Conservation (phyloP, 495 filamentous ascomycete species). For the Choiromyces venosus region DNA sequence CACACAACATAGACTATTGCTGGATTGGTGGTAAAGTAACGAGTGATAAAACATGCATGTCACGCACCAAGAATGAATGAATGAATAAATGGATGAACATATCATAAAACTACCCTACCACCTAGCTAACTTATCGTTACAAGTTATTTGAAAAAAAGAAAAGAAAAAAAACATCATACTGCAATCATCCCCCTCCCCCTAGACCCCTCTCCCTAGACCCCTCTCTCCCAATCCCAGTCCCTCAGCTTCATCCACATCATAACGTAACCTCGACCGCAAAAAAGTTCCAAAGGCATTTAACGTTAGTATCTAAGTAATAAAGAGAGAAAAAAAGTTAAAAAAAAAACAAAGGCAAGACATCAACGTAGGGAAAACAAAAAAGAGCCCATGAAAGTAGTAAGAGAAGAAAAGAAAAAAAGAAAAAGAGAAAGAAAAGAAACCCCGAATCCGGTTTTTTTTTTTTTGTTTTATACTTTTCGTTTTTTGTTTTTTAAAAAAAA, state of each 20-base stretch:
- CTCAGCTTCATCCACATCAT: slow-evolving; percentile 19
- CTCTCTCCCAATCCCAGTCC: too few species aligned
- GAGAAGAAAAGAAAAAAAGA: slow-evolving; percentile 18
- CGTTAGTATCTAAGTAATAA: too few species aligned
- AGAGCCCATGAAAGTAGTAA: slow-evolving; percentile 13
- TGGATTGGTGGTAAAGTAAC: background rate
- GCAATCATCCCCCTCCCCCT: too few species aligned
- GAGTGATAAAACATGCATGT: slow-evolving; percentile 16
- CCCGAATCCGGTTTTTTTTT: slow-evolving; percentile 24
- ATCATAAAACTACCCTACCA: background rate
- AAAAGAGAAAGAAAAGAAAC: slow-evolving; percentile 23
- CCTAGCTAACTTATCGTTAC: background rate
- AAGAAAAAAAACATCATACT: too few species aligned
- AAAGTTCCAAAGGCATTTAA: too few species aligned
- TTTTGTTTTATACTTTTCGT: slow-evolving; percentile 16
- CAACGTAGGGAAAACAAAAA: background rate
- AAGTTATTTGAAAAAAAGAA: too few species aligned
- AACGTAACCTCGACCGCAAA: too few species aligned
- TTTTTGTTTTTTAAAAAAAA: slow-evolving; percentile 21
- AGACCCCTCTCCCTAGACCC: too few species aligned
- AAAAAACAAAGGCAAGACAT: slow-evolving; percentile 4
- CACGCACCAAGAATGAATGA: background rate
- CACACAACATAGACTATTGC: background rate
- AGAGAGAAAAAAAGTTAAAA: slow-evolving; percentile 10
- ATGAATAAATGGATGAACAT: too few species aligned